Percentiles rank a stretch among this genome's conserved stretches.
phyloP scores from a whole-genome alignment of 148 eudicot species.

The Chenopodium formosanum region DNA sequence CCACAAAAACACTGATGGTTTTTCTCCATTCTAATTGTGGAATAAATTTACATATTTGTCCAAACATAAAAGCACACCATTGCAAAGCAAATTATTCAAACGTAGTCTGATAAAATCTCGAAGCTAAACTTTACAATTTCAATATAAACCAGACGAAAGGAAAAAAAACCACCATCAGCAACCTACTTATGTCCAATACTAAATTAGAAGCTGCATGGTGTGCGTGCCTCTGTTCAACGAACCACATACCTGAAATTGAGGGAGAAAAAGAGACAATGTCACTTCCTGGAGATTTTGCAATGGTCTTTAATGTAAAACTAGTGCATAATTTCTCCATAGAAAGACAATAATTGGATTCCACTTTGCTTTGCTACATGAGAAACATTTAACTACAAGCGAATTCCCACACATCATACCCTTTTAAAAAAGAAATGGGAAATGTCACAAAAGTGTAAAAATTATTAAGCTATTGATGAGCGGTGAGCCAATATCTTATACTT shows the following conservation, averaged over 20 bases:
- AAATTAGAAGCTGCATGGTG: not conserved
- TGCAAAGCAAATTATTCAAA: conserved; percentile 8
- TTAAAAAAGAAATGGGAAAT: too few relatives aligned
- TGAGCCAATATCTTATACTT: not conserved
- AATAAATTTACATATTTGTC: not conserved
- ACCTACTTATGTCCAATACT: conserved; percentile 13
- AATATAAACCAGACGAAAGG: conserved; percentile 3
- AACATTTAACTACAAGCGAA: too few relatives aligned
- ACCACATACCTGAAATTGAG: not conserved
- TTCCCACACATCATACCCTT: not conserved
- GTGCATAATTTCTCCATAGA: not conserved
- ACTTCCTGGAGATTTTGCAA: not conserved
- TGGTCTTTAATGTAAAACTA: not conserved
- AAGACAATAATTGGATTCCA: not conserved
- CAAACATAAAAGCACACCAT: not conserved
- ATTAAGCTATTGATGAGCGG: not conserved
- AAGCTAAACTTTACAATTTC: not conserved
- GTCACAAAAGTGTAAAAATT: not conserved
- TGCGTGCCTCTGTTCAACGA: not conserved
- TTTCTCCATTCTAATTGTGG: not conserved
- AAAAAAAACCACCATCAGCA: conserved; percentile 17
- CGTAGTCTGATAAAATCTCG: conserved; percentile 1
- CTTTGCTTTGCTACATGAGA: not conserved
- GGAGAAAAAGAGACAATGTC: not conserved
- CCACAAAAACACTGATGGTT: not conserved